phyloP scores from a whole-genome alignment of 768 basidiomycete species.

The Termitomyces sp. region DNA sequence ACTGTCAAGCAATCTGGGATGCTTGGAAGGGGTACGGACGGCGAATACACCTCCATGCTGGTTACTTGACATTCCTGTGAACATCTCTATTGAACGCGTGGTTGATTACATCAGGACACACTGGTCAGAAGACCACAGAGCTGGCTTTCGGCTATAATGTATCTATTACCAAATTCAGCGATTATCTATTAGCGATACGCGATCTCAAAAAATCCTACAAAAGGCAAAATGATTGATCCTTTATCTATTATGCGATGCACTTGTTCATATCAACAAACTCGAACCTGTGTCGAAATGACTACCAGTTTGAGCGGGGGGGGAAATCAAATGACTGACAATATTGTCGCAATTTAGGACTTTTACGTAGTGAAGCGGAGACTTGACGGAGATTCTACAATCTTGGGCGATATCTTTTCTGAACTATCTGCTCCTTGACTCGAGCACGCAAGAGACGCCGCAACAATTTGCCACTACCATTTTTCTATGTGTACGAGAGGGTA shows the following conservation, averaged over 20 bases:
- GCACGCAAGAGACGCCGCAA: constrained; percentile 37
- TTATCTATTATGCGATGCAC: too few relatives aligned
- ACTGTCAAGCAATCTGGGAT: constrained; percentile 48
- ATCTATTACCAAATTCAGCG: too few relatives aligned
- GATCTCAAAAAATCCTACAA: background rate
- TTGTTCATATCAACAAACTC: too few relatives aligned
- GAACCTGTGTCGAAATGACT: too few relatives aligned
- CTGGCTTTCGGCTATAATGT: too few relatives aligned
- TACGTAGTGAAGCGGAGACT: background rate
- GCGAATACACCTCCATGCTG: constrained; percentile 24
- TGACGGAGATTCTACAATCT: constrained; percentile 2
- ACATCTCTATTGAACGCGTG: background rate
- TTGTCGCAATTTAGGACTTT: background rate
- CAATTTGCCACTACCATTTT: constrained; percentile 53
- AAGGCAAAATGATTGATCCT: background rate
- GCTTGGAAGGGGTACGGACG: constrained; percentile 25
- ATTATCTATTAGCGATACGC: too few relatives aligned
- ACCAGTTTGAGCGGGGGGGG: too few relatives aligned
- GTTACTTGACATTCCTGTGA: background rate
- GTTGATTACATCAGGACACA: background rate
- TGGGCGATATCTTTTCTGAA: constrained; percentile 7
- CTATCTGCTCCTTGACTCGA: constrained; percentile 10
- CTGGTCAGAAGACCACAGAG: background rate
- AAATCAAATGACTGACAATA: too few relatives aligned
- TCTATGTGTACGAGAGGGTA: constrained; percentile 19